These are phyloP conservation scores for Verticillium tricorpus DNA, from an alignment of 2,329 filamentous ascomycete genomes.

Conservation along the genomic window DNA sequence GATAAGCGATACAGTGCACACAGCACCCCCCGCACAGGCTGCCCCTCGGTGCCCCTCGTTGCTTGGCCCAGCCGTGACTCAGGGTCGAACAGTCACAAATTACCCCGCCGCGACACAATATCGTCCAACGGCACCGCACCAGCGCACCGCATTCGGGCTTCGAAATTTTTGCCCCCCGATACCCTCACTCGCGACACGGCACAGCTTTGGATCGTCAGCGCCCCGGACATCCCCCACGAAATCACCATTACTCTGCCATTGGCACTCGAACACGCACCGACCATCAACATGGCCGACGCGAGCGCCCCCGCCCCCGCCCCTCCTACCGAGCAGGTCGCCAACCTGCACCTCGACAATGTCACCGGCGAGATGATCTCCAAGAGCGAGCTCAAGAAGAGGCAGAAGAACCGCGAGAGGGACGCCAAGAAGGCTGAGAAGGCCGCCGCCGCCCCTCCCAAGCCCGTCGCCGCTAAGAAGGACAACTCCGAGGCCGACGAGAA, in stretches of 20 bases:
- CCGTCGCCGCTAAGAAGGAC: slow-evolving; percentile 64
- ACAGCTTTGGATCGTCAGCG: background rate
- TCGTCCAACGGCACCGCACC: background rate
- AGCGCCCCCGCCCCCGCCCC: slow-evolving; percentile 28
- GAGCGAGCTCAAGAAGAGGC: slow-evolving; percentile 88
- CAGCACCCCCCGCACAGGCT: background rate
- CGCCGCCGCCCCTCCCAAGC: slow-evolving; percentile 57
- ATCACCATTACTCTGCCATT: background rate
- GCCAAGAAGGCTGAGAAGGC: slow-evolving; percentile 86
- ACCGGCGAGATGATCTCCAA: slow-evolving; percentile 86
- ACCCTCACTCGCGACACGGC: background rate
- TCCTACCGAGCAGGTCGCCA: slow-evolving; percentile 53
- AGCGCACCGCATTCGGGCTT: background rate
- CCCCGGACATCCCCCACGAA: background rate
- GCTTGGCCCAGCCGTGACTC: background rate
- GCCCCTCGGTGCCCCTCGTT: background rate
- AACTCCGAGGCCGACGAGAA: slow-evolving; percentile 64
- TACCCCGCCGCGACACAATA: background rate
- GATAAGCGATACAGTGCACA: background rate
- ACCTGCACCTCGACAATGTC: slow-evolving; percentile 84
- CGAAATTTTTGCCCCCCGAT: slow-evolving; percentile 2
- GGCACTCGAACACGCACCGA: background rate
- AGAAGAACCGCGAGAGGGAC: slow-evolving; percentile 85
- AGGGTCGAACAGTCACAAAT: background rate
- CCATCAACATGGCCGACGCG: slow-evolving; percentile 20